Percentiles rank a stretch among this genome's conserved stretches.
Conservation (phyloP, 78 protist genomes). For the Bodo saltans region DNA sequence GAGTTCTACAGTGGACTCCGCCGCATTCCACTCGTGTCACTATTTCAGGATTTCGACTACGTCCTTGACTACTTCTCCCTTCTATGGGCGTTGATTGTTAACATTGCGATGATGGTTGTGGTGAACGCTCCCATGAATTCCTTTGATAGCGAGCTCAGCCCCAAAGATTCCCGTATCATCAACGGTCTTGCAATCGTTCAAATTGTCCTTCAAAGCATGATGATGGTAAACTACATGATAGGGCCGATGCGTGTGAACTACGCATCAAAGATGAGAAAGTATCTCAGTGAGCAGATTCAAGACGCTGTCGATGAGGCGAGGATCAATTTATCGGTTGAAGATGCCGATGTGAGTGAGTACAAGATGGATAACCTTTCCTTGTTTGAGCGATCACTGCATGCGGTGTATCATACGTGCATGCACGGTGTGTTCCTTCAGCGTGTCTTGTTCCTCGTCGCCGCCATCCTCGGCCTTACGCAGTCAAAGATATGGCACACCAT, state of each 20-base stretch:
- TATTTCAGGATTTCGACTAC: neutral
- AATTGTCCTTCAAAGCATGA: neutral
- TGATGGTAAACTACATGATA: neutral
- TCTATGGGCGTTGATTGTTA: neutral
- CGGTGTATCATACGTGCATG: neutral
- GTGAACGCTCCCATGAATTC: neutral
- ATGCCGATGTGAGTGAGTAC: neutral
- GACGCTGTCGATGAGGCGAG: neutral
- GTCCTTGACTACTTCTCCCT: neutral
- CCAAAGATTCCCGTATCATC: too few relatives aligned
- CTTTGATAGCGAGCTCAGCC: neutral
- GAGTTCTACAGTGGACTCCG: conserved; percentile 14
- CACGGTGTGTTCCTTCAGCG: neutral
- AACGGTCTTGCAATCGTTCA: neutral
- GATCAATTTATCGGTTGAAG: neutral
- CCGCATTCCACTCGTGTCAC: neutral
- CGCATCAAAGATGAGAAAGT: neutral
- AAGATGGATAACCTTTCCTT: neutral
- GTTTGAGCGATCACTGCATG: neutral
- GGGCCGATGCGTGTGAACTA: conserved; percentile 17
- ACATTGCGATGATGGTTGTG: neutral
- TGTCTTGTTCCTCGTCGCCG: neutral
- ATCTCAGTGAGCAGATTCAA: neutral
- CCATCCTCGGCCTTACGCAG: conserved; percentile 3
- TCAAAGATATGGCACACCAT: neutral